These are phyloP conservation scores for Wickerhamiella kazuoi DNA, from an alignment of 805 yeast genomes.

Conservation along the genomic window DNA sequence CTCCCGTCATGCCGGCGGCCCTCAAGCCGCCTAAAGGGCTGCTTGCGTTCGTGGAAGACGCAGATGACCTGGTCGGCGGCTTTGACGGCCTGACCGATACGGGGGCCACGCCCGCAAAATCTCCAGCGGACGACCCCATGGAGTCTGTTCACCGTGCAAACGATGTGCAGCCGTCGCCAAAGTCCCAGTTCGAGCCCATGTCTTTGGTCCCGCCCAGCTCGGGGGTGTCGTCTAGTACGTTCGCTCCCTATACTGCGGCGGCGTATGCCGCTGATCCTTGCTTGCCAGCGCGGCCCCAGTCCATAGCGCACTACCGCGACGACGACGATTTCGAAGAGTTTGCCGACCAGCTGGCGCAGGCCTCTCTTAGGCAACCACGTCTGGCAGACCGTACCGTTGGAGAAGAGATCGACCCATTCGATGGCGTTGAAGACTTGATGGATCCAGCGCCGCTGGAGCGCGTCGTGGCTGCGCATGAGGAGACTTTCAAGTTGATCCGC, in stretches of 20 bases:
- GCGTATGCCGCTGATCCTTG: too few species aligned
- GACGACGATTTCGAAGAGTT: constrained; percentile 20
- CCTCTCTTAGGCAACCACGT: constrained; percentile 11
- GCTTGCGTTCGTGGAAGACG: constrained; percentile 2
- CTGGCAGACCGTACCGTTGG: constrained; percentile 15
- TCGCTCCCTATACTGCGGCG: too few species aligned
- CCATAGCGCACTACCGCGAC: constrained; percentile 16
- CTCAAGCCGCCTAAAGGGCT: constrained; percentile 1
- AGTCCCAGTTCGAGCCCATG: too few species aligned
- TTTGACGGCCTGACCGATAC: too few species aligned
- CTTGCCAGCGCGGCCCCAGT: too few species aligned
- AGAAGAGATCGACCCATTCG: constrained; percentile 26
- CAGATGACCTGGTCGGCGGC: constrained; percentile 7
- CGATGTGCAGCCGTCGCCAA: too few species aligned
- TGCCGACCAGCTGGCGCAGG: constrained; percentile 25
- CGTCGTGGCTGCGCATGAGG: constrained; percentile 11
- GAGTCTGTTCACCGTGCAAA: too few species aligned
- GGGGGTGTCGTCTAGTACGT: too few species aligned
- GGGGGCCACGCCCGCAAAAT: too few species aligned
- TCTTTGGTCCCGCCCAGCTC: too few species aligned
- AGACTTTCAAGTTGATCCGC: constrained; percentile 9
- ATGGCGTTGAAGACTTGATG: constrained; percentile 26
- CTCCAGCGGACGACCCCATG: too few species aligned
- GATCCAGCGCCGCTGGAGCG: constrained; percentile 16
- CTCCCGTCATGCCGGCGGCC: background rate